Evolutionary conservation across 306 rosid genomes (phyloP).

Genomic region (Malus orientalis): DNA sequence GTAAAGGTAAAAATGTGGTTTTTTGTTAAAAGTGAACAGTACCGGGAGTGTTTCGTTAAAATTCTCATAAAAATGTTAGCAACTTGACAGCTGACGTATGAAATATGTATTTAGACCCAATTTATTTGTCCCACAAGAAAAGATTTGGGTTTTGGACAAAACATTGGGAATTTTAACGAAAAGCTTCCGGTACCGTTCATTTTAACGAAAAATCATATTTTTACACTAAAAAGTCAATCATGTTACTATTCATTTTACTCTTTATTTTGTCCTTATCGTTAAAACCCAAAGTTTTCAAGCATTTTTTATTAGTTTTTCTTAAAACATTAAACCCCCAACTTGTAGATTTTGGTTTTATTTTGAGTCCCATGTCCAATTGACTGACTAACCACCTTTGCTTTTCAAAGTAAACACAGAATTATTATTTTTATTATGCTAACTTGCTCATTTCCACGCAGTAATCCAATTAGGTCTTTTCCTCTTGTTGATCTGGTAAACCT

Average conservation of each 20-base stretch:
- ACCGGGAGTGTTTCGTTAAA: too few species aligned
- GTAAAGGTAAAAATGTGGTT: too few species aligned
- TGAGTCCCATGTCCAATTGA: not conserved
- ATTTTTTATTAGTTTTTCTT: too few species aligned
- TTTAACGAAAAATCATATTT: too few species aligned
- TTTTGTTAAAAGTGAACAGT: too few species aligned
- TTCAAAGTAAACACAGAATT: conserved; percentile 6
- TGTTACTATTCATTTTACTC: too few species aligned
- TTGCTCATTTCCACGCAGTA: not conserved
- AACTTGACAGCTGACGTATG: too few species aligned
- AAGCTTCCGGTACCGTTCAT: rapidly evolving
- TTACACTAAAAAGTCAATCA: too few species aligned
- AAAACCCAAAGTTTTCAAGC: too few species aligned
- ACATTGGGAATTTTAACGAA: too few species aligned
- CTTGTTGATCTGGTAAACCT: not conserved
- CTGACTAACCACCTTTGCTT: not conserved
- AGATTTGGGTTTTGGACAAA: not conserved
- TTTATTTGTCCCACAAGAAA: not conserved
- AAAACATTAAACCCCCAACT: not conserved
- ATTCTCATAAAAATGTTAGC: too few species aligned
- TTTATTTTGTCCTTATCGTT: too few species aligned
- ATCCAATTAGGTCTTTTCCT: not conserved
- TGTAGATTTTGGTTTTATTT: not conserved
- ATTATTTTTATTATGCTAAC: not conserved
- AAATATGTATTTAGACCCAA: not conserved